Percentiles rank a stretch among this genome's conserved stretches.
Evolutionary conservation across 73 alveolate genomes (phyloP).

Genomic region (Durusdinium trenchii): DNA sequence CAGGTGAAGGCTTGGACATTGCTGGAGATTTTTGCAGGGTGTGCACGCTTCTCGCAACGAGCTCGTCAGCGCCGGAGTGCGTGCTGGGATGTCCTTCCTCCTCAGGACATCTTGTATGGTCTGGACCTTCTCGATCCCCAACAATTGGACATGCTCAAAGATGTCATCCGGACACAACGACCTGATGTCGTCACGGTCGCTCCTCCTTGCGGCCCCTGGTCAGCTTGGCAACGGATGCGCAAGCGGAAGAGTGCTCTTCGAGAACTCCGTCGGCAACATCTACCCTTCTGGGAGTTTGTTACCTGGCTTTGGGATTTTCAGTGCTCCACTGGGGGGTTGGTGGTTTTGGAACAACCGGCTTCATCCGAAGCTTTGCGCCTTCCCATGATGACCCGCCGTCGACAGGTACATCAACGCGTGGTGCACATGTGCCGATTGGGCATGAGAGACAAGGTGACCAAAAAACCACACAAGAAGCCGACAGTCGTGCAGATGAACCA

Average conservation of each 20-base stretch:
- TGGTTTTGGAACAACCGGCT: background rate
- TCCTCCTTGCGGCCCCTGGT: conserved; percentile 1
- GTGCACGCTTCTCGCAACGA: background rate
- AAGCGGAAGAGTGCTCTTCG: background rate
- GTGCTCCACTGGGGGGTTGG: background rate
- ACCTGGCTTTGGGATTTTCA: background rate
- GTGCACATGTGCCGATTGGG: background rate
- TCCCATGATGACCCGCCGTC: no score
- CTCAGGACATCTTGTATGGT: background rate
- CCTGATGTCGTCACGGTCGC: background rate
- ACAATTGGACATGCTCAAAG: background rate
- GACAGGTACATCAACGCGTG: background rate
- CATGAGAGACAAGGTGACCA: background rate
- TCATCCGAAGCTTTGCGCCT: no score
- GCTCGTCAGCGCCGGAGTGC: background rate
- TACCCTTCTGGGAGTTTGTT: background rate
- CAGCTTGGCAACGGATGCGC: background rate
- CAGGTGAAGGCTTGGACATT: background rate
- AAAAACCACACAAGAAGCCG: background rate
- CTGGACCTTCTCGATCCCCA: background rate
- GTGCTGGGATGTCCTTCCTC: background rate
- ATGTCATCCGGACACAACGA: background rate
- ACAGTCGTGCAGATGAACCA: background rate
- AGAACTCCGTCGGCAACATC: background rate
- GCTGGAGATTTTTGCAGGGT: background rate